These are phyloP conservation scores for Adansonia rubrostipa DNA, from an alignment of 441 rosid genomes.

Conservation along the genomic window DNA sequence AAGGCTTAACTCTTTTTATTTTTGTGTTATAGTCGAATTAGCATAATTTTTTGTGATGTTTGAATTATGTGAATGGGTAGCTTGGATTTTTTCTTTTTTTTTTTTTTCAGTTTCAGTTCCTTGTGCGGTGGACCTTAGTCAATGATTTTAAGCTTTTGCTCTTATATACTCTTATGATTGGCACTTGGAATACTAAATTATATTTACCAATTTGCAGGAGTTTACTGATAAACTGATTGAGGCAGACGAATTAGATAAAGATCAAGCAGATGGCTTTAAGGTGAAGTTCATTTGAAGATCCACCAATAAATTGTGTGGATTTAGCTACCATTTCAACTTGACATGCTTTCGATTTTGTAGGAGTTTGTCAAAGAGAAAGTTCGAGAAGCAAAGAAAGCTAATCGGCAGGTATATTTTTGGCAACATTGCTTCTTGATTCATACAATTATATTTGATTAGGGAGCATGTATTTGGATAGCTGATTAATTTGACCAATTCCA, in stretches of 20 bases:
- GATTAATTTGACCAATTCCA: slow-evolving; percentile 10
- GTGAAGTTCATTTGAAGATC: slow-evolving; percentile 39
- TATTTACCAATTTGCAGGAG: slow-evolving; percentile 52
- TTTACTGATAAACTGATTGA: slow-evolving; percentile 60
- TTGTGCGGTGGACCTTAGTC: neutral
- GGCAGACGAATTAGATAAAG: slow-evolving; percentile 67
- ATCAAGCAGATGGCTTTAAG: slow-evolving; percentile 82
- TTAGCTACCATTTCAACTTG: slow-evolving; percentile 15
- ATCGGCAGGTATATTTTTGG: slow-evolving; percentile 61
- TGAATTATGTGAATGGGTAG: neutral
- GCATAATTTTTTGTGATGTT: slow-evolving; percentile 11
- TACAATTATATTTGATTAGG: neutral
- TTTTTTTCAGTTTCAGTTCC: slow-evolving; percentile 19
- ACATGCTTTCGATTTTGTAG: slow-evolving; percentile 40
- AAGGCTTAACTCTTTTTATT: slow-evolving; percentile 32
- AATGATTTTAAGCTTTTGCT: neutral
- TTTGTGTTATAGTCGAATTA: neutral
- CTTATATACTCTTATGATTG: neutral
- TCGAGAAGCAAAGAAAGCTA: slow-evolving; percentile 85
- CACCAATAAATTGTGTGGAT: neutral
- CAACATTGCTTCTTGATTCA: slow-evolving; percentile 2
- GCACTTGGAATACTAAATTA: slow-evolving; percentile 20
- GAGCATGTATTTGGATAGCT: neutral
- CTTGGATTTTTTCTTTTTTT: neutral
- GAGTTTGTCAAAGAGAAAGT: slow-evolving; percentile 81